Percentiles rank a stretch among this genome's conserved stretches.
Conservation (phyloP, 2,329 filamentous ascomycete species). For the Aspergillus sp. region DNA sequence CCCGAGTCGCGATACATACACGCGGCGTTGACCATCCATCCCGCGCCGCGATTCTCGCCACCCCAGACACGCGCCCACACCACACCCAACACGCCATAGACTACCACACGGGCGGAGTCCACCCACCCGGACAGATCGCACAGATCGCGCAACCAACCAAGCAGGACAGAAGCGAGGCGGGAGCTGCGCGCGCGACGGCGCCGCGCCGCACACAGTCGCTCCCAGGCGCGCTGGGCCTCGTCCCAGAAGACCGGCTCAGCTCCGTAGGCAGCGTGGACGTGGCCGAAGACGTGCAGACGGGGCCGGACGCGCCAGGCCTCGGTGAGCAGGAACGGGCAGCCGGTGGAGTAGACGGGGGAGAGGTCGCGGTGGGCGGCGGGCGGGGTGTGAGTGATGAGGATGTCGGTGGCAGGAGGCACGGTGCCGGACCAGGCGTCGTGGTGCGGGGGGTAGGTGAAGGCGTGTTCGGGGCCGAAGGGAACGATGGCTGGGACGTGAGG, state of each 20-base stretch:
- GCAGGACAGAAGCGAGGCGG: conserved; percentile 21
- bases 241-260: conserved; percentile 71
- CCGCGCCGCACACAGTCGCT: conserved; percentile 54
- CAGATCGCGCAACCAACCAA: conserved; percentile 34
- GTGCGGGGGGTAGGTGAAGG: conserved; percentile 69
- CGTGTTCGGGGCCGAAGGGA: conserved; percentile 69
- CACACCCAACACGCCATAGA: conserved; percentile 54
- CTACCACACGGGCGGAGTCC: conserved; percentile 50
- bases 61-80: conserved; percentile 61
- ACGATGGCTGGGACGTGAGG: conserved; percentile 68
- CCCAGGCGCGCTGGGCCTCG: conserved; percentile 67
- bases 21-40: conserved; percentile 61
- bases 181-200: conserved; percentile 22
- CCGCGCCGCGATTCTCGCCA: conserved; percentile 43
- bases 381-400: conserved; percentile 78
- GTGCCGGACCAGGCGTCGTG: conserved; percentile 69
- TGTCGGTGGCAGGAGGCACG: conserved; percentile 69
- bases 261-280: conserved; percentile 75
- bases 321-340: conserved; percentile 66
- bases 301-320: conserved; percentile 76
- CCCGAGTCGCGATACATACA: conserved; percentile 39
- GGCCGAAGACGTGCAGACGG: conserved; percentile 76
- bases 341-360: conserved; percentile 58
- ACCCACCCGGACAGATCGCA: conserved; percentile 42
- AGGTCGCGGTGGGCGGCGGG: conserved; percentile 67